phyloP scores from a whole-genome alignment of 768 basidiomycete species.

The Calocybe indica region DNA sequence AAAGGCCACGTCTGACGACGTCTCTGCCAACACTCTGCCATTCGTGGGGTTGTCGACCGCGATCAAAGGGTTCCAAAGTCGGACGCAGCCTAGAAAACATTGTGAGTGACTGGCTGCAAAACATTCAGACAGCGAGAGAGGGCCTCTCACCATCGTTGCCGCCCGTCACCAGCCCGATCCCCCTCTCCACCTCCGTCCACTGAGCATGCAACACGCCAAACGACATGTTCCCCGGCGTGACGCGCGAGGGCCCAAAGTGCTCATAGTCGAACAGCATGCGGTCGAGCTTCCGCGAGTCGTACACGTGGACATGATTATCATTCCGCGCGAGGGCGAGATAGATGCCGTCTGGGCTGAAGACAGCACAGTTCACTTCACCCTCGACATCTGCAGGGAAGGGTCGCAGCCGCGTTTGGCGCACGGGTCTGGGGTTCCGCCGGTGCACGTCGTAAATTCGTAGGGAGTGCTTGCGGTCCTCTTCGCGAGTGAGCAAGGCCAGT shows the following conservation, averaged over 20 bases:
- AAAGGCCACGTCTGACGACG: constrained; percentile 48
- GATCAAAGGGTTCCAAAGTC: constrained; percentile 57
- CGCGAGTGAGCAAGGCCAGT: constrained; percentile 29
- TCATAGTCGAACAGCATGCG: constrained; percentile 40
- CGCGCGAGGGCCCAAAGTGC: constrained; percentile 33
- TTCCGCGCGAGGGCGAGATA: constrained; percentile 55
- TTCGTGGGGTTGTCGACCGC: constrained; percentile 31
- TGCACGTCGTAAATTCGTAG: constrained; percentile 51
- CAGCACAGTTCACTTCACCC: constrained; percentile 42
- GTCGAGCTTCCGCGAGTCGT: constrained; percentile 52
- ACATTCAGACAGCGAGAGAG: not conserved
- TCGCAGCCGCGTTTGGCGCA: constrained; percentile 25
- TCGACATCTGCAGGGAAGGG: constrained; percentile 23
- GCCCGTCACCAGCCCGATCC: constrained; percentile 50
- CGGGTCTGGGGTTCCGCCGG: constrained; percentile 20
- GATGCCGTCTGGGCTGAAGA: constrained; percentile 55
- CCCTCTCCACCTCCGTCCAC: constrained; percentile 38
- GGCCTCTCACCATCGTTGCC: constrained; percentile 51
- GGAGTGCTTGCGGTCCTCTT: constrained; percentile 19
- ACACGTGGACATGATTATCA: constrained; percentile 56
- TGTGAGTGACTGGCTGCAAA: constrained; percentile 3
- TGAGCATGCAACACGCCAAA: constrained; percentile 48
- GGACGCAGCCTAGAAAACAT: constrained; percentile 50
- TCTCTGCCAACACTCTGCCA: constrained; percentile 45
- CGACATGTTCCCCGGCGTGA: constrained; percentile 20